These are phyloP conservation scores for Jatropha podagrica DNA, from an alignment of 441 rosid genomes.

Conservation along the genomic window DNA sequence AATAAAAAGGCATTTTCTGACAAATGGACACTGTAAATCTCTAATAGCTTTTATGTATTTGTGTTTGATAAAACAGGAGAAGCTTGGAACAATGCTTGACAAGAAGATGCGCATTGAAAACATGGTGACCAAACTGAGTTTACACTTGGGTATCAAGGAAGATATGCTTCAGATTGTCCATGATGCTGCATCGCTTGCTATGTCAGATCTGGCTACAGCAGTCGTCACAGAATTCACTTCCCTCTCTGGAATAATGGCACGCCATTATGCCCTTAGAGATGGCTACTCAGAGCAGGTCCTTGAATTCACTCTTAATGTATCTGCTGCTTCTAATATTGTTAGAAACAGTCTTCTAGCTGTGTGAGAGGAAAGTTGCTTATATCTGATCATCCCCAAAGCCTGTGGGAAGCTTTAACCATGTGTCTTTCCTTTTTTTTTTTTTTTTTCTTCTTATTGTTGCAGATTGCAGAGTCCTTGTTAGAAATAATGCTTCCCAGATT, in stretches of 20 bases:
- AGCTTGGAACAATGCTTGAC: constrained; percentile 93
- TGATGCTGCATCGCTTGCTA: constrained; percentile 91
- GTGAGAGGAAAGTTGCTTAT: not conserved
- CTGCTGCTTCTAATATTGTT: constrained; percentile 1
- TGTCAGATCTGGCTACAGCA: constrained; percentile 95
- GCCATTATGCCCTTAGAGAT: constrained; percentile 95
- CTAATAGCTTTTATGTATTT: constrained; percentile 13
- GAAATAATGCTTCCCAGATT: constrained; percentile 88
- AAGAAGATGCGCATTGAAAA: constrained; percentile 70
- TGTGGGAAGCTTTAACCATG: not conserved
- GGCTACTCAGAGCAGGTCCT: constrained; percentile 85
- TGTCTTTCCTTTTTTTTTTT: constrained; percentile 2
- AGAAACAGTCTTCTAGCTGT: not conserved
- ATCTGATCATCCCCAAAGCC: not conserved
- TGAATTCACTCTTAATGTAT: constrained; percentile 15
- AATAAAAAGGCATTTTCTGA: no score
- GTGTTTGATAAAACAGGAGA: constrained; percentile 58
- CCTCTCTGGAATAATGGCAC: constrained; percentile 92
- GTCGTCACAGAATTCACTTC: constrained; percentile 94
- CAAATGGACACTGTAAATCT: not conserved
- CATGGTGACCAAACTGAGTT: constrained; percentile 52
- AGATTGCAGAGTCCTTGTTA: constrained; percentile 92
- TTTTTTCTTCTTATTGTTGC: constrained; percentile 28
- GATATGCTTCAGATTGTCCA: constrained; percentile 53
- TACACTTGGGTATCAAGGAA: constrained; percentile 49